These are phyloP conservation scores for Trichosporon sp. DNA, from an alignment of 1,284 basidiomycete species.

Conservation along the genomic window DNA sequence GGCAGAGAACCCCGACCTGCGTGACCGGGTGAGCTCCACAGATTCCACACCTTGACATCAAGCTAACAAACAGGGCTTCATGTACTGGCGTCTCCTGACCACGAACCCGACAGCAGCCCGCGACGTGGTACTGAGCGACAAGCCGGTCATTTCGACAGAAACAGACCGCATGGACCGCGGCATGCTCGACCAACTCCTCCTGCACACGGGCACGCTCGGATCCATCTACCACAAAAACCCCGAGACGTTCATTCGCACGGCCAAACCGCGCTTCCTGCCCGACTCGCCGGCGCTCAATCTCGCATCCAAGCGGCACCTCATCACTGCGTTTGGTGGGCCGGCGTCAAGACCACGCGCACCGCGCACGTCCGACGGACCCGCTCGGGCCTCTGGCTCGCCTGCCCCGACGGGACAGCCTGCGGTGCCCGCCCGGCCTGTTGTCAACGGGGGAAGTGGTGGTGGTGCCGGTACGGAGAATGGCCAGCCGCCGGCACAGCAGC, in stretches of 20 bases:
- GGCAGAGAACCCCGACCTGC: conserved; percentile 94
- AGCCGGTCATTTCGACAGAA: conserved; percentile 95
- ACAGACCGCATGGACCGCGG: conserved; percentile 95
- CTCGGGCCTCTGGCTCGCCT: conserved; percentile 21
- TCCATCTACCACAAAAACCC: conserved; percentile 49
- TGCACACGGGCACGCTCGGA: conserved; percentile 48
- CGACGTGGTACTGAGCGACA: conserved; percentile 87
- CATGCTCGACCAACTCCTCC: conserved; percentile 65
- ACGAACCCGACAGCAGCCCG: conserved; percentile 84
- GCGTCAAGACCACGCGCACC: conserved; percentile 1
- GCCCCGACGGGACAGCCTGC: conserved; percentile 3
- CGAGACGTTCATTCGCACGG: conserved; percentile 49
- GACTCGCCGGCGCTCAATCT: conserved; percentile 47
- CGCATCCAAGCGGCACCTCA: conserved; percentile 46
- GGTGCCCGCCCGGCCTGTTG: background rate
- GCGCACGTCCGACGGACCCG: conserved; percentile 16
- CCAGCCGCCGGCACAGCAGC: conserved; percentile 2
- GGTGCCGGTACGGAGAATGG: background rate
- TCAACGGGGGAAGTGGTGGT: conserved; percentile 2
- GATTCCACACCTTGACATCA: background rate
- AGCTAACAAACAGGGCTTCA: conserved; percentile 61
- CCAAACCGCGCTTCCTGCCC: conserved; percentile 42
- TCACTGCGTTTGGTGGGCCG: conserved; percentile 22
- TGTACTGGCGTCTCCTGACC: conserved; percentile 98
- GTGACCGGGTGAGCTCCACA: conserved; percentile 56